Evolutionary conservation across 1,284 basidiomycete species (phyloP).

Genomic region (Calocybe gambosa): DNA sequence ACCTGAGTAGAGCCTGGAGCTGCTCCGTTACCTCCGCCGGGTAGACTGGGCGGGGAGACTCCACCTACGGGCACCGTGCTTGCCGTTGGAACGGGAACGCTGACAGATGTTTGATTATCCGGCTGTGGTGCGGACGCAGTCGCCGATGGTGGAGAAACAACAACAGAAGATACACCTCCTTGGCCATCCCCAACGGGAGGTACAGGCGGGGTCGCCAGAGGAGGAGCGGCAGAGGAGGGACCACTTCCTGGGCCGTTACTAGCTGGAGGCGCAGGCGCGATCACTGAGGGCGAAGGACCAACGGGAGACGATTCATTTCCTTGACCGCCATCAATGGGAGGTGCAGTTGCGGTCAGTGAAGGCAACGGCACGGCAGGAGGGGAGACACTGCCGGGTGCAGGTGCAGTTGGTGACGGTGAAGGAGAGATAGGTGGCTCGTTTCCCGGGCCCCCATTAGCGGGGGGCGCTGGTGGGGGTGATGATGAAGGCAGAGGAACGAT

Average conservation of each 20-base stretch:
- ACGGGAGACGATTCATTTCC: too few species aligned
- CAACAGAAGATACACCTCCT: not conserved
- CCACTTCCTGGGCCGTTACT: not conserved
- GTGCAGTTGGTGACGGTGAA: not conserved
- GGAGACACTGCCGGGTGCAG: not conserved
- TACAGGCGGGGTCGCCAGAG: not conserved
- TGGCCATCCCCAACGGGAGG: not conserved
- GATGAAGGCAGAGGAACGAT: not conserved
- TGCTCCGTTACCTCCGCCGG: not conserved
- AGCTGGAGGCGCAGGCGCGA: not conserved
- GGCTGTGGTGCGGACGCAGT: not conserved
- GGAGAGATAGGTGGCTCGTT: not conserved
- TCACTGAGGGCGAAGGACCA: not conserved
- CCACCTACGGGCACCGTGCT: not conserved
- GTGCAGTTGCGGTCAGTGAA: not conserved
- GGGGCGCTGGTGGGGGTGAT: not conserved
- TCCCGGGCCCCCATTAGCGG: not conserved
- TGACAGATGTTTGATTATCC: not conserved
- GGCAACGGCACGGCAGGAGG: not conserved
- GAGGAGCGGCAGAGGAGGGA: not conserved
- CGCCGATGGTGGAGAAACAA: not conserved
- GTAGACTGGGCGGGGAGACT: not conserved
- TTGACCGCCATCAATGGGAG: too few species aligned
- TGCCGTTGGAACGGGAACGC: not conserved
- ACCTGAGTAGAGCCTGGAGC: slow-evolving; percentile 4